These are phyloP conservation scores for Amylostereum areolatum DNA, from an alignment of 1,284 basidiomycete genomes.

Conservation along the genomic window DNA sequence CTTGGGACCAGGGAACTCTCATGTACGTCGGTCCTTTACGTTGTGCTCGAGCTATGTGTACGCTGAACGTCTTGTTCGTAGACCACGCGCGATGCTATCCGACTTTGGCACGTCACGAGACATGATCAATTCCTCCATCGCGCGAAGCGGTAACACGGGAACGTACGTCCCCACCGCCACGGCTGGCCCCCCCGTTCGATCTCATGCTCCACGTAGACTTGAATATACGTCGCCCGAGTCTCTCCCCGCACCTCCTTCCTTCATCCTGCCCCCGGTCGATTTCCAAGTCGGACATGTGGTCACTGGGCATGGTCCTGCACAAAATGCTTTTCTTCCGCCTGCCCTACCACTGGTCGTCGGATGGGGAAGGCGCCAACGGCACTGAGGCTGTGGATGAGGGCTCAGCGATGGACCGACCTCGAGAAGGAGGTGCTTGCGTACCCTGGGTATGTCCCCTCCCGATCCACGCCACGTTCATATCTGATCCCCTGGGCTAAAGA, in stretches of 20 bases:
- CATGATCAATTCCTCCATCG: constrained; percentile 64
- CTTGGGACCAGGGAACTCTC: constrained; percentile 85
- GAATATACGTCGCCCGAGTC: constrained; percentile 87
- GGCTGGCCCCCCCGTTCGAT: background rate
- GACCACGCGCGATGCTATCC: constrained; percentile 82
- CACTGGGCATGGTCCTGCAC: constrained; percentile 87
- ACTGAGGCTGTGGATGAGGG: constrained; percentile 35
- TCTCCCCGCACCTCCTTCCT: constrained; percentile 62
- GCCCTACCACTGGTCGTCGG: constrained; percentile 67
- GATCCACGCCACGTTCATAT: background rate
- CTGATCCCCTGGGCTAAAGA: no score
- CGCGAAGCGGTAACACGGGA: constrained; percentile 86
- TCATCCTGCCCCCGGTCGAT: constrained; percentile 66
- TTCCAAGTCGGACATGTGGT: constrained; percentile 91
- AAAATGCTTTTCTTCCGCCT: constrained; percentile 85
- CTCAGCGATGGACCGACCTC: constrained; percentile 58
- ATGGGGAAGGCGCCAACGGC: constrained; percentile 42
- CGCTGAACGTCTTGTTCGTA: constrained; percentile 19
- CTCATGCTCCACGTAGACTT: constrained; percentile 37
- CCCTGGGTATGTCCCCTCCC: constrained; percentile 47
- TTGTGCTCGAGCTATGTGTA: constrained; percentile 2
- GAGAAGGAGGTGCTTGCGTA: constrained; percentile 75
- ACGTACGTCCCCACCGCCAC: constrained; percentile 54
- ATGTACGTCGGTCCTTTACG: constrained; percentile 42
- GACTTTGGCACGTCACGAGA: constrained; percentile 94